A percentile compares a stretch with the other conserved stretches of the same genome.
phyloP scores from a whole-genome alignment of 352 stramenopile species.

The Phytophthora sp. region DNA sequence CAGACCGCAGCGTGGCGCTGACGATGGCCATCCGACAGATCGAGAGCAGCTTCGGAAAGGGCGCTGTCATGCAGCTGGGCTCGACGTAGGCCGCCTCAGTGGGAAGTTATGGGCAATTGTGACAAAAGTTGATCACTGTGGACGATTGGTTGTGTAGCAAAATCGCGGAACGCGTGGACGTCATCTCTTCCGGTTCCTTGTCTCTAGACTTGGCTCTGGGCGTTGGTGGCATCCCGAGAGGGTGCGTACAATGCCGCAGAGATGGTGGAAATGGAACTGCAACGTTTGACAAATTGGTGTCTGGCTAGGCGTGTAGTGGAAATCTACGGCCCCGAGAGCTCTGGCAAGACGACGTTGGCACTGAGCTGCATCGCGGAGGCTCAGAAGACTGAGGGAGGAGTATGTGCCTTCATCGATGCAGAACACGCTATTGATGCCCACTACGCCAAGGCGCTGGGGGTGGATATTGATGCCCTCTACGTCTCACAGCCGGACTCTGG shows the following conservation, averaged over 20 bases:
- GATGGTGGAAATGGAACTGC: neutral
- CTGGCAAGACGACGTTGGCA: constrained; percentile 98
- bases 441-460: constrained; percentile 93
- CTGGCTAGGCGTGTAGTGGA: constrained; percentile 95
- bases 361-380: constrained; percentile 96
- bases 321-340: constrained; percentile 98
- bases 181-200: constrained; percentile 94
- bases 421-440: constrained; percentile 98
- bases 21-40: constrained; percentile 96
- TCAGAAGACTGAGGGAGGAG: constrained; percentile 93
- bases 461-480: constrained; percentile 97
- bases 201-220: constrained; percentile 93
- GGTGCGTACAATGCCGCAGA: constrained; percentile 37
- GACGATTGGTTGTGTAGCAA: constrained; percentile 46
- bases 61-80: constrained; percentile 96
- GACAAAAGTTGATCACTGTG: constrained; percentile 14
- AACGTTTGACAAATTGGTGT: constrained; percentile 28
- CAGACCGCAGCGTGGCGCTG: constrained; percentile 88
- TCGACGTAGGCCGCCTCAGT: constrained; percentile 60
- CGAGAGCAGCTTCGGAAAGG: constrained; percentile 96
- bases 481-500: constrained; percentile 97
- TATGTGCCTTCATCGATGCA: constrained; percentile 98
- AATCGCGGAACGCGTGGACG: constrained; percentile 91
- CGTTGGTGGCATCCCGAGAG: constrained; percentile 94
- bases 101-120: neutral